A percentile compares a stretch with the other conserved stretches of the same genome.
Conservation (phyloP, 2,329 filamentous ascomycete genomes). For the Penicillium sp. region DNA sequence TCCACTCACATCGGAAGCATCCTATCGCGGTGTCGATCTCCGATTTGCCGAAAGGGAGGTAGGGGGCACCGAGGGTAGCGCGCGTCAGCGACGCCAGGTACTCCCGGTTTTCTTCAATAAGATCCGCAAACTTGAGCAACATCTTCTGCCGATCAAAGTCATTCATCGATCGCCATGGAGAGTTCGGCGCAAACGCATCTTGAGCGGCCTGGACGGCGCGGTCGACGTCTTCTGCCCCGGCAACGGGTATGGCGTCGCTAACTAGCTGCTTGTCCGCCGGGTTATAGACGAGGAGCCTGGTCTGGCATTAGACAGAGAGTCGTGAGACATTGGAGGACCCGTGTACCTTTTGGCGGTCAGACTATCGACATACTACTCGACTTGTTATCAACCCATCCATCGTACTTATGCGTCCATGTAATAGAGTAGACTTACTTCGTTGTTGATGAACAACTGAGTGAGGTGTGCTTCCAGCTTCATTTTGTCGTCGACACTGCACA, state of each 20-base stretch:
- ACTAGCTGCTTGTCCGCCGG: slow-evolving; percentile 8
- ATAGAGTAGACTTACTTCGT: neutral
- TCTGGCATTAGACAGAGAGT: neutral
- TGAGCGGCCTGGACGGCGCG: slow-evolving; percentile 57
- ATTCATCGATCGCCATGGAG: slow-evolving; percentile 47
- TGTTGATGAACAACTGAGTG: neutral
- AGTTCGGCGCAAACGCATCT: slow-evolving; percentile 48
- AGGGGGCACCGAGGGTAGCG: slow-evolving; percentile 55
- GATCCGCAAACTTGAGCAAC: slow-evolving; percentile 53
- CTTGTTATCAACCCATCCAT: neutral
- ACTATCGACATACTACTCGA: neutral
- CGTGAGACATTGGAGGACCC: no score
- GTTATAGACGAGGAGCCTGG: slow-evolving; percentile 1
- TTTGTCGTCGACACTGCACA: neutral
- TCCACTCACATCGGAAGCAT: neutral
- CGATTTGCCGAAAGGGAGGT: slow-evolving; percentile 50
- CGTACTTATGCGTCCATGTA: neutral
- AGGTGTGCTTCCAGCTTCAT: neutral
- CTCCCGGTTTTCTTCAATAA: slow-evolving; percentile 43
- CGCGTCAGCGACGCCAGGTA: slow-evolving; percentile 45
- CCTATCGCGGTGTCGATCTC: slow-evolving; percentile 40
- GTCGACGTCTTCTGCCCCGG: slow-evolving; percentile 57
- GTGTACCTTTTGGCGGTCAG: neutral
- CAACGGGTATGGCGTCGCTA: slow-evolving; percentile 25
- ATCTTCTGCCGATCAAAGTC: slow-evolving; percentile 48